phyloP scores from a whole-genome alignment of 306 rosid genomes.

The barrel medic (Medicago truncatula) region MtrunA17r5.0-ANR NC_053044.1:43337001-43337500 shows the following conservation, averaged over 20 bases:
- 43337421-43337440: no score
- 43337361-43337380: background rate
- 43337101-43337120: background rate
- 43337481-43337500: no score
- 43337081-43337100: background rate
- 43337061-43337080: background rate
- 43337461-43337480: no score
- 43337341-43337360: background rate
- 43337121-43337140: background rate
- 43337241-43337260: no score
- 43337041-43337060: background rate
- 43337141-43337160: no score
- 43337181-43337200: no score
- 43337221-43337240: no score
- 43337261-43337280: background rate
- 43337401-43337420: no score
- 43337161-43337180: background rate
- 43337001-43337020: slow-evolving; percentile 1
- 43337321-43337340: slow-evolving; percentile 3
- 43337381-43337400: slow-evolving; percentile 5
- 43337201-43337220: no score
- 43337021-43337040: slow-evolving; percentile 24
- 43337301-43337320: background rate
- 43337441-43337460: no score
- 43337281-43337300: background rate